Conservation (phyloP, 768 basidiomycete species). For the Suillus plorans region DNA sequence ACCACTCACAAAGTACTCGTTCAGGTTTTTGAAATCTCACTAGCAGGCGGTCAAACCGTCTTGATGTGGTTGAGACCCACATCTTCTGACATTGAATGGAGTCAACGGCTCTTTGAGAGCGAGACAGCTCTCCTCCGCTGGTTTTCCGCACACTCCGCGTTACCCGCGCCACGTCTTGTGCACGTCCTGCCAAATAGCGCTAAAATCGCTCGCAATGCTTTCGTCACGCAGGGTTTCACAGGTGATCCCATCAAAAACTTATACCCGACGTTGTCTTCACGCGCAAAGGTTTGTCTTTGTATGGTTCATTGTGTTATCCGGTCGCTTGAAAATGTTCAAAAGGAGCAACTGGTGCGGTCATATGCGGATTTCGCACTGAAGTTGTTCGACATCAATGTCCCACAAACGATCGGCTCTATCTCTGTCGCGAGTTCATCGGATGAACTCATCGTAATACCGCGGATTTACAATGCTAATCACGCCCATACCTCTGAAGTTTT, state of each 20-base stretch:
- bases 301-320: background rate
- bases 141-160: conserved; percentile 1
- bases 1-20: background rate
- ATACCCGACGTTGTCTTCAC: conserved; percentile 4
- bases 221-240: background rate
- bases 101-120: conserved; percentile 3
- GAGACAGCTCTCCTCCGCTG: conserved; percentile 1
- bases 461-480: background rate
- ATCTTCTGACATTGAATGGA: background rate
- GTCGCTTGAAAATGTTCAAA: background rate
- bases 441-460: conserved; percentile 5
- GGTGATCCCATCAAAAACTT: background rate
- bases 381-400: conserved; percentile 8
- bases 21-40: conserved; percentile 8
- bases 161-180: conserved; percentile 5
- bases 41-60: conserved; percentile 1
- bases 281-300: conserved; percentile 4
- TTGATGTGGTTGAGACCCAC: conserved; percentile 5
- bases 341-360: conserved; percentile 13
- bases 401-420: conserved; percentile 7
- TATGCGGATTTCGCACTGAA: conserved; percentile 12
- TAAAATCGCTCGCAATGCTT: background rate
- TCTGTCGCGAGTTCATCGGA: background rate
- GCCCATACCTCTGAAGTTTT: background rate
- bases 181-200: background rate